Base-by-base conservation (phyloP, 768 basidiomycete genomes). In the Rhodotorula diobovata region DNA sequence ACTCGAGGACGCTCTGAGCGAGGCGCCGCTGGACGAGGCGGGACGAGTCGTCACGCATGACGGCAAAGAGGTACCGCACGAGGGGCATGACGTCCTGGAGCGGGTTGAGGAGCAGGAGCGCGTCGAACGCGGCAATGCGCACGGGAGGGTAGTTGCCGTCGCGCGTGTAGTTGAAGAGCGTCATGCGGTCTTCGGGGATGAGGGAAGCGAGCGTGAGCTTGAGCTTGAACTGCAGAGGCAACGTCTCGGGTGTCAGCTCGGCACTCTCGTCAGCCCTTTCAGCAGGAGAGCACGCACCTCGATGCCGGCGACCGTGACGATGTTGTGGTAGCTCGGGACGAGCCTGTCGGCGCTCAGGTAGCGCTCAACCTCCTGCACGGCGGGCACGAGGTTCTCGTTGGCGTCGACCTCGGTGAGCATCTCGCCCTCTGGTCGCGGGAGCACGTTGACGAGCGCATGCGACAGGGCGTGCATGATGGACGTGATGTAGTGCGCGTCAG, bases 61-160 rank as follows among this genome's bases (percentile, higher is more conserved):
- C 89, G 18, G 90, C 86, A 60, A 95, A 84, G 73, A 97, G 84
- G 78, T 97, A 97, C 23, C 87, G 86, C 86, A 91, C 90, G 76
- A 94, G 71, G 20, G 79, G 87, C 77, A 87, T 85, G 46, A 88
- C 87, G 4, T 88, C 84, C 30, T 71, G 67, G 79, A 91, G 88
- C 81, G 92, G 88, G 67, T 89, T 89, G 79, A 93, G 82, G 84
- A 95, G 88, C 15, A 85, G 76, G 18, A 98, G 84, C 45, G 91
- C 90, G 80, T 99, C 96, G 76, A 99, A 96, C 8, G 96, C 95
- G 9, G 90, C 88, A 56, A 92, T 85, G 57, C 96, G 89, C 56
- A 99, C 90, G 78, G 91, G 89, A 5, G 88, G 89, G 76, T 89
- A 93, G 78, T 97, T 96, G 51, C 95, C 96, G 81, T 96, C 93